Evolutionary conservation across 78 protist species (phyloP), one percentile per base, ranked within the genome.

Genomic region (Tieghemostelium lacteum): DNA sequence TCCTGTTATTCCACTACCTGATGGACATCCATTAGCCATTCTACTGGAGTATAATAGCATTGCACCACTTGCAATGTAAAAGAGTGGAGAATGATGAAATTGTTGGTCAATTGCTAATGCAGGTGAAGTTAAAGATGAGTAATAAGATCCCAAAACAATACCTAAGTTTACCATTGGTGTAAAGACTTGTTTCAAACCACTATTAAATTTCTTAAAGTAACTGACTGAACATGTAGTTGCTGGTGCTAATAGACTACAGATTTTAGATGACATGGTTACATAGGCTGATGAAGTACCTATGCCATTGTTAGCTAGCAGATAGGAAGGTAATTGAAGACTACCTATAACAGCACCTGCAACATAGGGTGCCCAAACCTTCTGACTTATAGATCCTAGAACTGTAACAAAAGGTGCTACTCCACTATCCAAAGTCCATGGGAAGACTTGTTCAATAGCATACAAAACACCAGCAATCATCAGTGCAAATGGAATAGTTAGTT

Each of bases 31-130:
- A 65, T 77, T 70, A 10, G 73, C 83, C 10, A 88, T 16, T 42
- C 93, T 39, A 37, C 87, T 87, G 40, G 87, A 86, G 52, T 75
- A 64, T 26, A 88, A 60, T 17, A 88, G 57, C 29, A 88, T 5
- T 4, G 62, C 34, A 69, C 93, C 93, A 34, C 69, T 42, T 3
- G 42, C n/a, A 19, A 83, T 29, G 34, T 83, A 55, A 5, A 7
- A 58, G 7, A 58, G 22, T 4, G 49, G 55, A 7, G 91, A 58
- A 17, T 66, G 70, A 3, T 33, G 17, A 26, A 28, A 5, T 17
- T 16, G 31, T 2, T 31, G 33, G 3, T 16, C 66, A 14, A 24
- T 22, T 5, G 20, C 42, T 37, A 49, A 31, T 20, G 50, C 71
- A 26, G 61, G 72, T 14, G 52, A n/a, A 42, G 63, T 58, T 24